Conservation (phyloP, 1,284 basidiomycete species). For the Lignosus rhinocerotis region DNA sequence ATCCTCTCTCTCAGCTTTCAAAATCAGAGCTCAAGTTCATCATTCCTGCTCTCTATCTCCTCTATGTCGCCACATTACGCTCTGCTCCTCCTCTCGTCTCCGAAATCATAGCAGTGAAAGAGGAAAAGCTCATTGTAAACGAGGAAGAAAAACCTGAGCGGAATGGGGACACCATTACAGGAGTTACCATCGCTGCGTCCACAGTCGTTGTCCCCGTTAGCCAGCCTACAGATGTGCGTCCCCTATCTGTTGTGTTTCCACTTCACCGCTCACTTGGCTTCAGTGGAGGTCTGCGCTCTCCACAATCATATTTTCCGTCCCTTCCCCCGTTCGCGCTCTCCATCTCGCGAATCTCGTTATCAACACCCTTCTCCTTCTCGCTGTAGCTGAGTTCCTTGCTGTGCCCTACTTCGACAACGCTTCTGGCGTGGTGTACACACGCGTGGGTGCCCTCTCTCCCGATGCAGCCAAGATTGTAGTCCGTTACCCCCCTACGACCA, state of each 20-base stretch:
- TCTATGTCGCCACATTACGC: conserved; percentile 10
- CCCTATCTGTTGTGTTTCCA: neutral
- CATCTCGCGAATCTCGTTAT: conserved; percentile 44
- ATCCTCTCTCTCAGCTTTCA: conserved; percentile 5
- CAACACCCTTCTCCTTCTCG: conserved; percentile 53
- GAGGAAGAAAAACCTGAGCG: conserved; percentile 13
- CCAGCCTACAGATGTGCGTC: conserved; percentile 10
- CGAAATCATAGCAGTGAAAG: conserved; percentile 11
- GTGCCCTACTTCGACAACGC: conserved; percentile 57
- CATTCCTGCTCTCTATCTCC: conserved; percentile 17
- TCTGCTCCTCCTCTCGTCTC: conserved; percentile 12
- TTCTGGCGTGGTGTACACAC: conserved; percentile 56
- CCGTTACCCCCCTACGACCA: conserved; percentile 48
- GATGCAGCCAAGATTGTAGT: conserved; percentile 62
- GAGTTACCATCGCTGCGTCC: conserved; percentile 13
- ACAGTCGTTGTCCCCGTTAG: conserved; percentile 10
- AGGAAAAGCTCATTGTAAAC: conserved; percentile 12
- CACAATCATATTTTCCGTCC: conserved; percentile 46
- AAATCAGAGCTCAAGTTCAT: conserved; percentile 13
- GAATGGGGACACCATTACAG: conserved; percentile 14
- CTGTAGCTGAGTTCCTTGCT: conserved; percentile 50
- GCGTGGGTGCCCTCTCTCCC: conserved; percentile 69
- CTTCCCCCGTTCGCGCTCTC: conserved; percentile 40
- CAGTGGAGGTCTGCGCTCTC: conserved; percentile 24
- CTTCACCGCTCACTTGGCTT: neutral